Evolutionary conservation across 2,329 filamentous ascomycete species (phyloP).

Genomic region (Colletotrichum tabaci): DNA sequence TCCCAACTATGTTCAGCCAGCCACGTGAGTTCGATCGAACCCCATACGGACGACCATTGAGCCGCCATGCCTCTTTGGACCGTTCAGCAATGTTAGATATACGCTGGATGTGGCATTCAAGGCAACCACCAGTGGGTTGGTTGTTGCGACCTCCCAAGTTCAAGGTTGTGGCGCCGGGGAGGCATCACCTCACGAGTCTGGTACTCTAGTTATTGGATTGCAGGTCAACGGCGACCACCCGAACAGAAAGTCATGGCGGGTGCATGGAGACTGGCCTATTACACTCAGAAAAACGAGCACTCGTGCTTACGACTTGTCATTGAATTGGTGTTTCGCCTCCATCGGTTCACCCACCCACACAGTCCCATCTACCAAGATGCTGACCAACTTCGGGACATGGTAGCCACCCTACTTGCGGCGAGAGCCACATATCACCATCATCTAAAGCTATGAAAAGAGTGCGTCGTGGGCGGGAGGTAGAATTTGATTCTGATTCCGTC

Average conservation of each 20-base stretch:
- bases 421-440: conserved; percentile 3
- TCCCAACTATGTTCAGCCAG: neutral
- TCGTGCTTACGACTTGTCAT: neutral
- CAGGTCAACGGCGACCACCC: neutral
- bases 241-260: conserved; percentile 1
- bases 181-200: neutral
- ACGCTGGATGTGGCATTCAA: neutral
- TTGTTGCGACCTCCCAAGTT: neutral
- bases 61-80: conserved; percentile 5
- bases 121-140: neutral
- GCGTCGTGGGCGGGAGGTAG: neutral
- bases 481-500: neutral
- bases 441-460: neutral
- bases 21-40: neutral
- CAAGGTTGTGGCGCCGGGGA: neutral
- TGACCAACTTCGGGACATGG: neutral
- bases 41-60: neutral
- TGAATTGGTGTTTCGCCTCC: neutral
- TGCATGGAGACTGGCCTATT: neutral
- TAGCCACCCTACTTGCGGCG: neutral
- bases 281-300: neutral
- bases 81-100: neutral
- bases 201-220: neutral
- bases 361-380: conserved; percentile 1
- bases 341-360: neutral